phyloP scores from a whole-genome alignment of 768 basidiomycete species.

The Amanita muscaria region DNA sequence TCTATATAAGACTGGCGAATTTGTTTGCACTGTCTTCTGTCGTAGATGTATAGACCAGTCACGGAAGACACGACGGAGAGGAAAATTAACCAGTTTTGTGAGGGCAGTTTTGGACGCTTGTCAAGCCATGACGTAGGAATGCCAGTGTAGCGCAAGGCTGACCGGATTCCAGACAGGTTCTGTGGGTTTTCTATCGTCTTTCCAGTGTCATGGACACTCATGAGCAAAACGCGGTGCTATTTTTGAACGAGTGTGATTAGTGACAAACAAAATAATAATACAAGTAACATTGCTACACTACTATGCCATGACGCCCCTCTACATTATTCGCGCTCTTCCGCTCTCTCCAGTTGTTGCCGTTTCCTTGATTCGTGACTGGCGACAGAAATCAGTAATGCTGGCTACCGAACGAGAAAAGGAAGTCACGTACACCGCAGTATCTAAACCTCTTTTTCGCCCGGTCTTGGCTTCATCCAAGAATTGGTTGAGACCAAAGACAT shows the following conservation, averaged over 20 bases:
- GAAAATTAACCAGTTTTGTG: slow-evolving; percentile 93
- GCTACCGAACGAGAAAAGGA: not conserved
- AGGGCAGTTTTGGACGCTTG: slow-evolving; percentile 80
- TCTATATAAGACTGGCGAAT: slow-evolving; percentile 75
- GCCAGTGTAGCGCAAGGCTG: slow-evolving; percentile 60
- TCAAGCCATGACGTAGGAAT: slow-evolving; percentile 71
- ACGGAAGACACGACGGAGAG: slow-evolving; percentile 64
- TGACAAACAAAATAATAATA: not conserved
- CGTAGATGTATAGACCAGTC: slow-evolving; percentile 73
- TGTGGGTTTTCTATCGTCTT: not conserved
- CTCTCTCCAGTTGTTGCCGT: slow-evolving; percentile 59
- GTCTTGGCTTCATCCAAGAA: slow-evolving; percentile 97
- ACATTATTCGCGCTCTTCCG: slow-evolving; percentile 31
- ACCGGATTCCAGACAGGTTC: slow-evolving; percentile 41
- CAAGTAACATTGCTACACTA: not conserved
- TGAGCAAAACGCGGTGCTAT: not conserved
- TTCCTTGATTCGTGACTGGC: slow-evolving; percentile 57
- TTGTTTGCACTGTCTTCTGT: slow-evolving; percentile 70
- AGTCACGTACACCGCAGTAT: slow-evolving; percentile 57
- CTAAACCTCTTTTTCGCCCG: slow-evolving; percentile 84
- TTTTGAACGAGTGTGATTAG: not conserved
- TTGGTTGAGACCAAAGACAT: slow-evolving; percentile 94
- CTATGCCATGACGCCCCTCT: slow-evolving; percentile 2
- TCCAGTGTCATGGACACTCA: slow-evolving; percentile 5
- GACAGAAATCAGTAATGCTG: slow-evolving; percentile 2